Evolutionary conservation across 2,329 filamentous ascomycete species (phyloP).

Genomic region (Aspergillus ochraceoroseus): DNA sequence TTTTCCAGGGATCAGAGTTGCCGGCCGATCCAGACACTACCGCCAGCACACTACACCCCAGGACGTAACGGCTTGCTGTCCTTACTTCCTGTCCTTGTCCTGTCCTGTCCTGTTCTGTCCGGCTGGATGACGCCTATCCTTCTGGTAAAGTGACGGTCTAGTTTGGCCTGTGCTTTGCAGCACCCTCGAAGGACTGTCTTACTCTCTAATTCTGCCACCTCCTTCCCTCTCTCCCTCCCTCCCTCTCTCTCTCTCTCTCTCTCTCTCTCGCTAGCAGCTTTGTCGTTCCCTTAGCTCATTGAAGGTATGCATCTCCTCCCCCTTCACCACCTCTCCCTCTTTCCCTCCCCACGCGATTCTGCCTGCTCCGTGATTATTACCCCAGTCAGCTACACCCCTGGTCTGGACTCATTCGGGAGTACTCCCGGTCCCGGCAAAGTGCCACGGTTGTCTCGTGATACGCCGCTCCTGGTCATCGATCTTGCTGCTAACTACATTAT

Average conservation of each 20-base stretch:
- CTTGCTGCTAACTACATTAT: conserved; percentile 18
- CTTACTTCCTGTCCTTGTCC: conserved; percentile 18
- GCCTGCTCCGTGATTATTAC: neutral
- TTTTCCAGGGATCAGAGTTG: conserved; percentile 23
- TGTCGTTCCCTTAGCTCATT: conserved; percentile 30
- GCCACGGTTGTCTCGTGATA: conserved; percentile 3
- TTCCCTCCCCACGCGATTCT: conserved; percentile 8
- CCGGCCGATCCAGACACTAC: conserved; percentile 27
- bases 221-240: conserved; percentile 8
- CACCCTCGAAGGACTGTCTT: neutral
- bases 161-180: conserved; percentile 20
- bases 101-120: conserved; percentile 16
- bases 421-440: too few species aligned
- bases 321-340: conserved; percentile 5
- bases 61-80: conserved; percentile 16
- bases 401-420: neutral
- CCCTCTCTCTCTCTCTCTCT: conserved; percentile 18
- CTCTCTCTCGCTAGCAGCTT: too few species aligned
- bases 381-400: too few species aligned
- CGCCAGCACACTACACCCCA: conserved; percentile 22
- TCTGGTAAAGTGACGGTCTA: conserved; percentile 17
- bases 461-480: neutral
- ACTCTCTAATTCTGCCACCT: neutral
- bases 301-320: too few species aligned
- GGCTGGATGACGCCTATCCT: conserved; percentile 22